phyloP scores from a whole-genome alignment of 805 yeast genomes.

The Saccharomycopsis sp. region DNA sequence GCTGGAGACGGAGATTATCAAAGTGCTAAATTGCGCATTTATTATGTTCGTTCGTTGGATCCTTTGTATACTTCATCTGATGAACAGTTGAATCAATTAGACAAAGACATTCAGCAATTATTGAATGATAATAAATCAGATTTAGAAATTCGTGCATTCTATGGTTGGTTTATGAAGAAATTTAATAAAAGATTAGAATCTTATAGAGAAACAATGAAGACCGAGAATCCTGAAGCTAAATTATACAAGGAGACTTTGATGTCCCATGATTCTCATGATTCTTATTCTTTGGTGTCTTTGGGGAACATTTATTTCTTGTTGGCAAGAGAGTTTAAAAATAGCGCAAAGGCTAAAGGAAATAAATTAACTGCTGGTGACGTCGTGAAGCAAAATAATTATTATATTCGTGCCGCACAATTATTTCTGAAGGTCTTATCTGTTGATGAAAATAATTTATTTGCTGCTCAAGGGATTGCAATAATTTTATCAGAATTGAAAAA shows the following conservation, averaged over 20 bases:
- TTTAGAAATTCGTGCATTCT: constrained; percentile 81
- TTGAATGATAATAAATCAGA: constrained; percentile 50
- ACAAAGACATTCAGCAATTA: constrained; percentile 47
- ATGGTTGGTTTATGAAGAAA: constrained; percentile 77
- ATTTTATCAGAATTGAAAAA: constrained; percentile 82
- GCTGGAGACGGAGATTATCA: constrained; percentile 67
- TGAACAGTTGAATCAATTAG: constrained; percentile 35
- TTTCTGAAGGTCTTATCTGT: constrained; percentile 81
- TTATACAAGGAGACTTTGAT: constrained; percentile 84
- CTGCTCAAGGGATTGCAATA: constrained; percentile 96
- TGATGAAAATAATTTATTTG: constrained; percentile 83
- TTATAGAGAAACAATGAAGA: constrained; percentile 37
- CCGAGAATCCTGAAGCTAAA: constrained; percentile 56
- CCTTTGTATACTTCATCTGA: constrained; percentile 42
- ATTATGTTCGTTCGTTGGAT: constrained; percentile 38
- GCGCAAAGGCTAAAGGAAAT: constrained; percentile 25
- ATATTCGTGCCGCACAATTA: constrained; percentile 84
- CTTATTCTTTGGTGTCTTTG: constrained; percentile 80
- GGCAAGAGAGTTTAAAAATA: constrained; percentile 65
- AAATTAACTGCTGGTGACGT: constrained; percentile 35
- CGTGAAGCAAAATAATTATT: constrained; percentile 64
- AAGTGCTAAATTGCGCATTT: constrained; percentile 69
- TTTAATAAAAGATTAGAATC: constrained; percentile 40
- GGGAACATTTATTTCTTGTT: constrained; percentile 80
- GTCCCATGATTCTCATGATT: constrained; percentile 78